Evolutionary conservation across 345 rosid genomes (phyloP), one percentile per base, ranked within the genome.

Genomic region (Microthlaspi erraticum): DNA sequence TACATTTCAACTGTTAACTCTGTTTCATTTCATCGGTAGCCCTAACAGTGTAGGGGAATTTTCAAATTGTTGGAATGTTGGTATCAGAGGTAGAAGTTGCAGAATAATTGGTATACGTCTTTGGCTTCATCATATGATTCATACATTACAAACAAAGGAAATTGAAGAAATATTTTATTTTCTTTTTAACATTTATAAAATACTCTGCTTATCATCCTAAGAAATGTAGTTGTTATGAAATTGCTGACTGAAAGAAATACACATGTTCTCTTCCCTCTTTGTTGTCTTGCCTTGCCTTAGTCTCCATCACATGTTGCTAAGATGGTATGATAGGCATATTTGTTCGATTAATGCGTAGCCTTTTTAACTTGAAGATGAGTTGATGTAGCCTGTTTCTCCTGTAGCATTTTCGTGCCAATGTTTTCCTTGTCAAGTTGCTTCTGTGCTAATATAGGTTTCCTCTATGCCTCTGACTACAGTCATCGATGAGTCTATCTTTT

Each of bases 401-500:
- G 41, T 59, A 48, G 50, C 50, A 6, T 23, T 69, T 37, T 34
- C 46, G 10, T 44, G 34, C 73, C 50, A 16, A 49, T 46, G 7
- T 48, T 50, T 18, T 54, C 39, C 56, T 66, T 31, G 58, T 26
- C 59, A 56, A 64, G 56, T 56, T 50, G 20, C 16, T 51, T 26
- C 41, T 43, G 48, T 59, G 16, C 43, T 73, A 78, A 64, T 70
- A 60, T 72, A 73, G 68, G 20, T 77, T 53, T 62, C 18, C 41
- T 38, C 64, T 74, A 73, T 73, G 7, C 72, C 60, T 57, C 60
- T 85, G 48, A 48, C 67, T 59, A 69, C 88, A 93, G 98, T 55
- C 83, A 80, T 93, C 70, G 87, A 84, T 61, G 85, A 84, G 71
- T 67, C 80, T 56, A 62, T 88, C 77, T 88, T 78, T 72, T 64